These are phyloP conservation scores for Cytospora schulzeri DNA, from an alignment of 2,329 filamentous ascomycete species.

Conservation along the genomic window DNA sequence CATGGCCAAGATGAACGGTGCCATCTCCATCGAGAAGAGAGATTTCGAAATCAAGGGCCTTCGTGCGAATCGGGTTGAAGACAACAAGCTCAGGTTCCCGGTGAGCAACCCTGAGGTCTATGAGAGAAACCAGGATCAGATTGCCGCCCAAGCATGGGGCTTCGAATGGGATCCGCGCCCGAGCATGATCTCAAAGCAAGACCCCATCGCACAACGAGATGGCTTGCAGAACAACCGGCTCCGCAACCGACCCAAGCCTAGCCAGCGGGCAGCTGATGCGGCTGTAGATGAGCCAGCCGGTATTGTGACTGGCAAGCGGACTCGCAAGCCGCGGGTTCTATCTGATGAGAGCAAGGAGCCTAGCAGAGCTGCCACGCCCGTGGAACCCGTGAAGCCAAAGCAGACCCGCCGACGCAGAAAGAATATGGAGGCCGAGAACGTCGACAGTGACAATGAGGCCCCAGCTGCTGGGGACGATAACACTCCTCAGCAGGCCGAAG, in stretches of 20 bases:
- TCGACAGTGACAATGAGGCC: constrained; percentile 23
- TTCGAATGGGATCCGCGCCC: constrained; percentile 63
- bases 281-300: constrained; percentile 39
- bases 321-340: constrained; percentile 55
- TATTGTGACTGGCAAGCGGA: constrained; percentile 53
- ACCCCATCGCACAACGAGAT: constrained; percentile 58
- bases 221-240: constrained; percentile 57
- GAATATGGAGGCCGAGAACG: constrained; percentile 20
- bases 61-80: constrained; percentile 42
- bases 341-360: constrained; percentile 53
- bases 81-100: constrained; percentile 45
- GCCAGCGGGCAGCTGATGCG: constrained; percentile 60
- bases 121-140: constrained; percentile 52
- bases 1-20: constrained; percentile 33
- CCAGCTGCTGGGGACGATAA: constrained; percentile 1
- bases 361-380: constrained; percentile 56
- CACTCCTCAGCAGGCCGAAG: constrained; percentile 17
- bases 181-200: constrained; percentile 60
- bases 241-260: constrained; percentile 59
- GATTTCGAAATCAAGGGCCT: constrained; percentile 59
- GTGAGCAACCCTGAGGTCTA: constrained; percentile 51
- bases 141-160: constrained; percentile 61
- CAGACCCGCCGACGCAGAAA: constrained; percentile 25
- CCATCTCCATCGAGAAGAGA: constrained; percentile 47
- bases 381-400: constrained; percentile 23